phyloP scores from a whole-genome alignment of 768 basidiomycete genomes.

The Cubamyces sp. region DNA sequence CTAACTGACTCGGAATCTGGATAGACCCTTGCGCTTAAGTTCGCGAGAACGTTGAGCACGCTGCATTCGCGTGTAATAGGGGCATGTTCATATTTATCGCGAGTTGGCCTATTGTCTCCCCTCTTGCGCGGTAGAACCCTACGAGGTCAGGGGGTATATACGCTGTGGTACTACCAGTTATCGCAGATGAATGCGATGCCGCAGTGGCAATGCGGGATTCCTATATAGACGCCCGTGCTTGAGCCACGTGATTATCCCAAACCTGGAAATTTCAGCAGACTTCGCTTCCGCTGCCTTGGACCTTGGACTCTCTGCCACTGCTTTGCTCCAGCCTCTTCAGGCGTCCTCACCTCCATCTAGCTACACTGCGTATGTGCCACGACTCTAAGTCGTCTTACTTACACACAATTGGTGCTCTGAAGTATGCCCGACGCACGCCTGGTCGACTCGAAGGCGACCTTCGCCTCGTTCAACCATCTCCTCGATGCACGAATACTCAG shows the following conservation, averaged over 20 bases:
- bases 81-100: too few species aligned
- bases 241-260: not conserved
- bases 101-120: too few species aligned
- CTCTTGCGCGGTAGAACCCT: too few species aligned
- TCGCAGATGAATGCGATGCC: too few species aligned
- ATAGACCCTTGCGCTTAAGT: too few species aligned
- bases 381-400: too few species aligned
- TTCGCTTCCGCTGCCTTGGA: not conserved
- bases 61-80: too few species aligned
- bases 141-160: too few species aligned
- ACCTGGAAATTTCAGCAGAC: slow-evolving; percentile 5
- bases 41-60: too few species aligned
- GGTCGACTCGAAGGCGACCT: slow-evolving; percentile 39
- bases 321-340: not conserved
- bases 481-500: slow-evolving; percentile 86
- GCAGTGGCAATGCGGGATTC: too few species aligned
- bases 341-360: not conserved
- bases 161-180: too few species aligned
- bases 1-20: too few species aligned
- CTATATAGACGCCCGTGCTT: not conserved
- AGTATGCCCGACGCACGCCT: slow-evolving; percentile 35
- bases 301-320: not conserved
- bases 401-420: not conserved
- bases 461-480: slow-evolving; percentile 66
- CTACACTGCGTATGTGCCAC: not conserved